Conservation (phyloP, 192 early-diverging fungal species). For the Backusella luteola region DNA sequence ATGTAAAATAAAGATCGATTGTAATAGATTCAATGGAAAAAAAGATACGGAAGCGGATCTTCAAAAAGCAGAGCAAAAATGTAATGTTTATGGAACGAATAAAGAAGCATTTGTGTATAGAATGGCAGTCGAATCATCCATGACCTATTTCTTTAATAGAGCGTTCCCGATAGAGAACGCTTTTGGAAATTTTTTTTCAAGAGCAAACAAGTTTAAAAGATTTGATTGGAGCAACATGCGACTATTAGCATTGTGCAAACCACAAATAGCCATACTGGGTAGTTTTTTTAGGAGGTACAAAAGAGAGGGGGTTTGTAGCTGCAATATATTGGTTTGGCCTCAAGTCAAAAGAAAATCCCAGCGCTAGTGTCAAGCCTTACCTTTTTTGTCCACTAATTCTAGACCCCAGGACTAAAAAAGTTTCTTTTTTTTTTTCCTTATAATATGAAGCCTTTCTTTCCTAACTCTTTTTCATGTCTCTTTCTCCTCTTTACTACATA, state of each 20-base stretch:
- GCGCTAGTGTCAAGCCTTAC: constrained; percentile 14
- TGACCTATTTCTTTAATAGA: constrained; percentile 8
- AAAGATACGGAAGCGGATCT: background rate
- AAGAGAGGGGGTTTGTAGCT: background rate
- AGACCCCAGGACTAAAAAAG: constrained; percentile 16
- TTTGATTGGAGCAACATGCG: constrained; percentile 5
- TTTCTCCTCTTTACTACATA: background rate
- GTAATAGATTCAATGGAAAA: background rate
- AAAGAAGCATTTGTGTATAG: constrained; percentile 6
- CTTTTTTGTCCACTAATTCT: constrained; percentile 6
- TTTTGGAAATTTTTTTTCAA: constrained; percentile 9
- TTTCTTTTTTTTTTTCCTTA: constrained; percentile 3
- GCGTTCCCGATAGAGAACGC: constrained; percentile 3
- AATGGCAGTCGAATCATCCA: background rate
- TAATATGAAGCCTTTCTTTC: background rate
- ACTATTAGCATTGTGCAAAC: constrained; percentile 8
- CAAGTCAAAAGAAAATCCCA: background rate
- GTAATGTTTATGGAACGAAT: constrained; percentile 6
- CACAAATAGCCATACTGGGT: constrained; percentile 5
- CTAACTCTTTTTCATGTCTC: background rate
- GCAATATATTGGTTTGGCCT: constrained; percentile 13
- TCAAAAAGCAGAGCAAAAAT: background rate
- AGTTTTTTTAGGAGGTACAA: background rate
- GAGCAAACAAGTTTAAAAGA: background rate
- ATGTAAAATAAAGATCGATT: background rate